A percentile compares a stretch with the other conserved stretches of the same genome.
These are phyloP conservation scores for Candida ipomoeae DNA, from an alignment of 805 yeast genomes.

Conservation along the genomic window DNA sequence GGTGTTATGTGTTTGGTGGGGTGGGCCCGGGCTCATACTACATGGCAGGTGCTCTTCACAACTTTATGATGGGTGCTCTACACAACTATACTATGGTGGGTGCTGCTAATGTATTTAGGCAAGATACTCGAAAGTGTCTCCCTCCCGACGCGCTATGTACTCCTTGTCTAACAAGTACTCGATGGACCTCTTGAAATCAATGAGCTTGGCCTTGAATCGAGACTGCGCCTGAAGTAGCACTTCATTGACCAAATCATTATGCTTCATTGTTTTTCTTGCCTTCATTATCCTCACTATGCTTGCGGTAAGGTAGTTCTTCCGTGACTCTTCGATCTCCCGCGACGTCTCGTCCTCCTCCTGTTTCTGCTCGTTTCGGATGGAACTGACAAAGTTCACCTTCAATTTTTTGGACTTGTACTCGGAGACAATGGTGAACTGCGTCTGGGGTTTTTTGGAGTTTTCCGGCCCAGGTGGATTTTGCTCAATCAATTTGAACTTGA, in stretches of 20 bases:
- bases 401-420: conserved; percentile 84
- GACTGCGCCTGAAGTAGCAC: conserved; percentile 79
- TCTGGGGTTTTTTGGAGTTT: conserved; percentile 39
- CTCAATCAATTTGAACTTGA: conserved; percentile 68
- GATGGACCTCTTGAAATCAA: conserved; percentile 83
- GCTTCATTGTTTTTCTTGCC: conserved; percentile 76
- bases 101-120: conserved; percentile 42
- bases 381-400: conserved; percentile 71
- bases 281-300: conserved; percentile 96
- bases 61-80: background rate
- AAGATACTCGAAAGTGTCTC: conserved; percentile 72
- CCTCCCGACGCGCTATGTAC: conserved; percentile 72
- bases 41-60: background rate
- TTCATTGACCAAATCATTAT: conserved; percentile 78
- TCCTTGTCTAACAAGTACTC: conserved; percentile 83
- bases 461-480: conserved; percentile 63
- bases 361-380: conserved; percentile 55
- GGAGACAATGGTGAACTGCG: conserved; percentile 63
- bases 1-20: background rate
- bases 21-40: too few species aligned
- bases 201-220: conserved; percentile 79
- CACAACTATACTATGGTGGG: background rate
- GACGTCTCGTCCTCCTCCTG: conserved; percentile 71
- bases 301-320: conserved; percentile 83
- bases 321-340: conserved; percentile 79